Evolutionary conservation across 495 filamentous ascomycete species (phyloP).

Genomic region (Hypoxylon fuscum): DNA sequence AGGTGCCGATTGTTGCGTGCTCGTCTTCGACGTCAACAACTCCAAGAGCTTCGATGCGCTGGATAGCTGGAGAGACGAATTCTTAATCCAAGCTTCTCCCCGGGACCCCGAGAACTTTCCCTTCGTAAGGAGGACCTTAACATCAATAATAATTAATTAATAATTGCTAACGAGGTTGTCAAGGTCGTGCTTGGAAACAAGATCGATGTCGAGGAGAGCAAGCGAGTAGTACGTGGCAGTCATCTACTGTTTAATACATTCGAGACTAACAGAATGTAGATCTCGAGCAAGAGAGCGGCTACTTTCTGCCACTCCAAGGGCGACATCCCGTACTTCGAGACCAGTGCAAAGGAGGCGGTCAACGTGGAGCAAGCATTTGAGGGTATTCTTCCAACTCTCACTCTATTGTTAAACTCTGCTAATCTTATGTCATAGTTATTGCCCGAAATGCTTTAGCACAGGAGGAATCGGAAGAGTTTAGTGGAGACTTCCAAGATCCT

Average conservation of each 20-base stretch:
- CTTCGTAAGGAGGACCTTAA: conserved; percentile 71
- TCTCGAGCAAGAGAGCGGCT: conserved; percentile 93
- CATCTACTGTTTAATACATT: background rate
- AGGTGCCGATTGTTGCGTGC: conserved; percentile 97
- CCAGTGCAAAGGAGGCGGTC: conserved; percentile 97
- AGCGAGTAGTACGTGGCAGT: conserved; percentile 74
- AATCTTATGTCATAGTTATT: conserved; percentile 71
- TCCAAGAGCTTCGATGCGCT: conserved; percentile 98
- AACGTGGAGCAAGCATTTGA: conserved; percentile 99
- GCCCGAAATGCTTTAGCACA: conserved; percentile 93
- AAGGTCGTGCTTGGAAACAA: conserved; percentile 86
- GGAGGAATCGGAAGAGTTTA: conserved; percentile 93
- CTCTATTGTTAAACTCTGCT: background rate
- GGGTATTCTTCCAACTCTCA: conserved; percentile 64
- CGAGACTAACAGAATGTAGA: conserved; percentile 55
- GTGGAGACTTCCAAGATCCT: conserved; percentile 93
- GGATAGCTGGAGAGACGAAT: conserved; percentile 98
- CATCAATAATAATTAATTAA: background rate
- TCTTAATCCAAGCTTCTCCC: conserved; percentile 95
- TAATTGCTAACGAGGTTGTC: conserved; percentile 9
- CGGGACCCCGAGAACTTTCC: conserved; percentile 97
- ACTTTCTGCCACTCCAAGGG: conserved; percentile 98
- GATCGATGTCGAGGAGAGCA: conserved; percentile 98
- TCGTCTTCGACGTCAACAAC: conserved; percentile 99
- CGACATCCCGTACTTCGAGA: conserved; percentile 98